phyloP scores from a whole-genome alignment of 805 yeast species.

The Brettanomyces nanus region DNA sequence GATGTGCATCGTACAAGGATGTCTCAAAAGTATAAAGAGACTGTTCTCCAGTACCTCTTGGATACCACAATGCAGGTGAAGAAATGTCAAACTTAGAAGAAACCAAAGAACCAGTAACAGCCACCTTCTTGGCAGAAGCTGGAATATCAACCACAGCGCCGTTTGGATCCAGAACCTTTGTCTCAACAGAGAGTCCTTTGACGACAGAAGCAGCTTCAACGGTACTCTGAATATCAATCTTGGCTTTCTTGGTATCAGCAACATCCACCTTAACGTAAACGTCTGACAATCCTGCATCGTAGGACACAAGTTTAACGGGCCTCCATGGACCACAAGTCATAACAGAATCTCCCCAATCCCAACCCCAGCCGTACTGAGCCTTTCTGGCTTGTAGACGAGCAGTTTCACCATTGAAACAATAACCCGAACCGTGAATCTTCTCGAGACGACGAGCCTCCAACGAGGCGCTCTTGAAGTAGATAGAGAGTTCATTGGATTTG shows the following conservation, averaged over 20 bases:
- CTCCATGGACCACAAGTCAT: conserved; percentile 38
- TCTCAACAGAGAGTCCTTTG: neutral
- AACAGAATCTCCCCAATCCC: conserved; percentile 50
- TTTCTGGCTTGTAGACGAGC: conserved; percentile 38
- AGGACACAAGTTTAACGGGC: conserved; percentile 26
- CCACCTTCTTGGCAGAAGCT: neutral
- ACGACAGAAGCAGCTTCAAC: neutral
- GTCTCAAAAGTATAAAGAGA: conserved; percentile 24
- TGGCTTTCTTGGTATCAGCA: neutral
- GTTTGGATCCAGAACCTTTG: neutral
- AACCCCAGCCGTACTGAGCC: conserved; percentile 48
- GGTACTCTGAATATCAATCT: neutral
- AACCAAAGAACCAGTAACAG: neutral
- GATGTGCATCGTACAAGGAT: conserved; percentile 4
- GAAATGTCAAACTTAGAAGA: neutral
- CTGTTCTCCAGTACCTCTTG: conserved; percentile 30
- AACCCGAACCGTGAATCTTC: conserved; percentile 20
- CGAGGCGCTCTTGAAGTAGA: conserved; percentile 33
- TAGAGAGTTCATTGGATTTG: conserved; percentile 24
- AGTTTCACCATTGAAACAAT: conserved; percentile 35
- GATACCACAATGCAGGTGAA: conserved; percentile 34
- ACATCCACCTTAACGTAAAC: conserved; percentile 7
- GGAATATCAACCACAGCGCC: neutral
- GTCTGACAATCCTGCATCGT: conserved; percentile 6
- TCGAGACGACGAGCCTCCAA: conserved; percentile 28